These are phyloP conservation scores for Nicotiana paniculata DNA, from an alignment of 257 asterid species.

Conservation along the genomic window DNA sequence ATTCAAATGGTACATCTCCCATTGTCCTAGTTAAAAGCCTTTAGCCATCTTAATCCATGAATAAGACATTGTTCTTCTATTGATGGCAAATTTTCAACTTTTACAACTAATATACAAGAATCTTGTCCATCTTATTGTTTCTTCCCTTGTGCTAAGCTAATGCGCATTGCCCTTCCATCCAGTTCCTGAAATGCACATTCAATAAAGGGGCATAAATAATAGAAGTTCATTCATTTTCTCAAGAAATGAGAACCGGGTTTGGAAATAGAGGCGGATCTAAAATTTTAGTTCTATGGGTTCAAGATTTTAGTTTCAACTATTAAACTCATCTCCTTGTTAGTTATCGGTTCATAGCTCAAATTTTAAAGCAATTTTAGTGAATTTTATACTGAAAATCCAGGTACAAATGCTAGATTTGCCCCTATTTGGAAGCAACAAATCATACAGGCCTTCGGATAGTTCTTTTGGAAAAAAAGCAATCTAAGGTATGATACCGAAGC, in stretches of 20 bases:
- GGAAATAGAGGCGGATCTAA: no score
- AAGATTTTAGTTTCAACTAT: no score
- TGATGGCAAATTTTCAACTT: constrained; percentile 1
- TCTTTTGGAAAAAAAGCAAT: no score
- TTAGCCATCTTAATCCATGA: constrained; percentile 3
- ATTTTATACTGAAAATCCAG: no score
- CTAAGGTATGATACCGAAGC: no score
- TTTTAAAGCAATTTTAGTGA: no score
- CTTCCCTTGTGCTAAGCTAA: constrained; percentile 79
- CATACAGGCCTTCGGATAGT: no score
- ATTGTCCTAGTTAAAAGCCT: not conserved
- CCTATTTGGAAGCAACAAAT: no score
- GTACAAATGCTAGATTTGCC: no score
- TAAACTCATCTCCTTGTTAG: no score
- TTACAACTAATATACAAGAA: constrained; percentile 9
- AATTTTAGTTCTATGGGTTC: no score
- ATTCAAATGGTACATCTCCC: not conserved
- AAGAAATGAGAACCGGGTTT: not conserved
- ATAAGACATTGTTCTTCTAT: not conserved
- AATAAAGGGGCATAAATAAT: not conserved
- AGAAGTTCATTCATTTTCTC: not conserved
- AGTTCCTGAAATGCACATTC: constrained; percentile 42
- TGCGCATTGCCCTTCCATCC: constrained; percentile 69
- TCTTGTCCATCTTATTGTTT: constrained; percentile 29
- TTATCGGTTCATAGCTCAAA: no score